Evolutionary conservation across 345 rosid species (phyloP), one percentile per base, ranked within the genome.

Genomic region (Camelina neglecta): DNA sequence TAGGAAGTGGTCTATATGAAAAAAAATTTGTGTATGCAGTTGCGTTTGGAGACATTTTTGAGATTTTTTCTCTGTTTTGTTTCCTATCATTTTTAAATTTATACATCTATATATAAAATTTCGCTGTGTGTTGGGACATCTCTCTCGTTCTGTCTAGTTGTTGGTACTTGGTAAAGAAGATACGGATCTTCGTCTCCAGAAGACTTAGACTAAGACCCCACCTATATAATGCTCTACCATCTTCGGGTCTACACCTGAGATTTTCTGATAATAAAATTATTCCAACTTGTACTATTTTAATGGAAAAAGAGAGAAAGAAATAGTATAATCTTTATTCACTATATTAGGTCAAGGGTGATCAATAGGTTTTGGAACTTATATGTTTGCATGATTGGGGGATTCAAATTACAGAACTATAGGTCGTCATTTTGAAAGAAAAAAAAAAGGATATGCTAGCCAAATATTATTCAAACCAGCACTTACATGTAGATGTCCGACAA

Each of bases 1-100:
- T 77, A 71, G 71, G 54, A 77, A 45, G 11, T 64, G 76, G 60
- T 77, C 44, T 71, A 64, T 69, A 61, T 69, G 58, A 63, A 54
- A 39, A 31, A 16, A 29, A 29, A 16, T 2, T n/a, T 41, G 50
- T 70, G 76, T 65, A 65, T 48, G 47, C 15, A 35, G 71, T 77
- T 77, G 45, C 80, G 76, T 71, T 71, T 65, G 58, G 61, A 47
- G 48, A 31, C 62, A 26, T 59, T 48, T 29, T 18, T 49, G 1
- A 24, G 23, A 35, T 20, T 24, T 76, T 58, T 47, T 55, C 42
- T 76, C 11, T 62, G 59, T 54, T 76, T 61, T 53, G 38, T 70
- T 70, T 44, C 50, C 50, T 75, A 3, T 49, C 29, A 16, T 57
- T 74, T 67, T 64, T 3, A 20, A 2, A 26, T 24, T 42, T 7